These are phyloP conservation scores for Gossypium gossypioides DNA, from an alignment of 441 rosid species.

Conservation along the genomic window DNA sequence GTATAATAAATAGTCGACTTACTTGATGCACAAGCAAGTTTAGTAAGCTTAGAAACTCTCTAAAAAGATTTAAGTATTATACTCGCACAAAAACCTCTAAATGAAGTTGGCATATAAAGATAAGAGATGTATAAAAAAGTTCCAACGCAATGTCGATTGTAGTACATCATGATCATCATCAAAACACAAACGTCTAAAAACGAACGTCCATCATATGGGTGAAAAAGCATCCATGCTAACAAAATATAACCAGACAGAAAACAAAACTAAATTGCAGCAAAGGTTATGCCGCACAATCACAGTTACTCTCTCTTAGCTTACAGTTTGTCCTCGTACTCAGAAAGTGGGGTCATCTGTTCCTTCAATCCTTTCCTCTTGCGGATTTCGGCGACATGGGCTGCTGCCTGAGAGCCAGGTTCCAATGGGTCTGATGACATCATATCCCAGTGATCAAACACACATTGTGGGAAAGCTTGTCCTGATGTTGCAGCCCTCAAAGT, in stretches of 20 bases:
- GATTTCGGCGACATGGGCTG: conserved; percentile 1
- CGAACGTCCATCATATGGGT: neutral
- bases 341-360: conserved; percentile 16
- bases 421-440: conserved; percentile 9
- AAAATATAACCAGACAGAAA: neutral
- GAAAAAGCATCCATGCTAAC: neutral
- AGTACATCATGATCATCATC: neutral
- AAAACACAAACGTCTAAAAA: neutral
- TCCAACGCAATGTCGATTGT: neutral
- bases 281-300: neutral
- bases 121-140: neutral
- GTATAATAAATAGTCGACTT: neutral
- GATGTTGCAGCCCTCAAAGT: conserved; percentile 16
- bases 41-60: neutral
- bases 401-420: conserved; percentile 12
- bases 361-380: conserved; percentile 18
- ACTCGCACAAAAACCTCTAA: neutral
- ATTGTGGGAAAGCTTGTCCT: conserved; percentile 19
- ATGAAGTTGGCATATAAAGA: neutral
- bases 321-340: conserved; percentile 15
- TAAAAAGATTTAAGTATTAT: neutral
- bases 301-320: neutral
- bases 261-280: neutral
- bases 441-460: conserved; percentile 17
- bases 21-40: neutral